These are phyloP conservation scores for Musa schizocarpa DNA, from an alignment of 176 grass and related monocot species.

Conservation along the genomic window DNA sequence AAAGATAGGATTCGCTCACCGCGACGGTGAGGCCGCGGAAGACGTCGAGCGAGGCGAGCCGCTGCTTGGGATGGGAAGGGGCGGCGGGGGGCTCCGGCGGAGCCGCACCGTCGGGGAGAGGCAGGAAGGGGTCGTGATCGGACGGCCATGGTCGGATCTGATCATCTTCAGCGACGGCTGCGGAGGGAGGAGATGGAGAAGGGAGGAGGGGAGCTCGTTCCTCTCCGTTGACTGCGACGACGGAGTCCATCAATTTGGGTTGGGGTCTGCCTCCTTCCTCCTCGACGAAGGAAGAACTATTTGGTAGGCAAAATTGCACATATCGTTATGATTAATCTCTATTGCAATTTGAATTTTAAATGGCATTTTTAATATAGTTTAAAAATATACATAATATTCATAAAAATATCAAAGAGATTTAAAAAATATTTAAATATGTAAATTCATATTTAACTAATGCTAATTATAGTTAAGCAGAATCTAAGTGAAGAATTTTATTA, in stretches of 20 bases:
- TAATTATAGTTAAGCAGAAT: too few species aligned
- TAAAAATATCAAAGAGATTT: too few species aligned
- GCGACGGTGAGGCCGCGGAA: conserved; percentile 90
- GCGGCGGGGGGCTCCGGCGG: background rate
- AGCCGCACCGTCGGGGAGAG: background rate
- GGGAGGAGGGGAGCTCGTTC: conserved; percentile 28
- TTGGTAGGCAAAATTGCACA: too few species aligned
- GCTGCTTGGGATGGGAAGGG: conserved; percentile 19
- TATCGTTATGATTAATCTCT: too few species aligned
- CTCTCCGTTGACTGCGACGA: conserved; percentile 22
- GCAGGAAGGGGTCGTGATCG: background rate
- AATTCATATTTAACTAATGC: too few species aligned
- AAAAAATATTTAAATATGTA: too few species aligned
- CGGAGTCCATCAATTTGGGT: conserved; percentile 24
- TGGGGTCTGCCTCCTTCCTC: background rate
- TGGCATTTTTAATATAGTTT: too few species aligned
- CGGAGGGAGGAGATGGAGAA: conserved; percentile 5
- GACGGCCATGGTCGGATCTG: conserved; percentile 46
- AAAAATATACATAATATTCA: too few species aligned
- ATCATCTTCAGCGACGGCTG: background rate
- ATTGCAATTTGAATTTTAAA: too few species aligned
- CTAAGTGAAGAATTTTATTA: too few species aligned
- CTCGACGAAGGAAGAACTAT: too few species aligned
- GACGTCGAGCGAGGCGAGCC: conserved; percentile 73
- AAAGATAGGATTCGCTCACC: conserved; percentile 23